Evolutionary conservation across 345 rosid species (phyloP).

Genomic region (Euphorbia pulcherrima): DNA sequence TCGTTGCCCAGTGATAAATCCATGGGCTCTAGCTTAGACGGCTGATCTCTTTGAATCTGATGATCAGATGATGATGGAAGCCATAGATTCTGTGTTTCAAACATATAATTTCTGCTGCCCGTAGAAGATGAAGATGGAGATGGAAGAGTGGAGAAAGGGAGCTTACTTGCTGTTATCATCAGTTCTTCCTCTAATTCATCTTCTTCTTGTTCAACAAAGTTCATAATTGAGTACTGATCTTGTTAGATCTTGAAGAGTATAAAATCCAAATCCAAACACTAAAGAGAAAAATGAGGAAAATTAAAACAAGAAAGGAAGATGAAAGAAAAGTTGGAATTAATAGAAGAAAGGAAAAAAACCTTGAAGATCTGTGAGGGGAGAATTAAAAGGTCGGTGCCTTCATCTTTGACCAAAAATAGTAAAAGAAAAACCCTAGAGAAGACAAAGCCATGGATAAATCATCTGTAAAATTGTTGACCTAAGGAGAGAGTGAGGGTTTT

Average conservation of each 20-base stretch:
- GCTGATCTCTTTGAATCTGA: constrained; percentile 18
- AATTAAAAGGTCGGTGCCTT: constrained; percentile 36
- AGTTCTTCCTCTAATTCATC: constrained; percentile 33
- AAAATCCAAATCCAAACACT: constrained; percentile 18
- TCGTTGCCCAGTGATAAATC: constrained; percentile 47
- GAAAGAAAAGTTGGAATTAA: constrained; percentile 14
- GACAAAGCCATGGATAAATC: constrained; percentile 15
- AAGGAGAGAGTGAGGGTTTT: constrained; percentile 3
- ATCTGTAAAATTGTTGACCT: constrained; percentile 36
- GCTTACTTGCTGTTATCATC: constrained; percentile 16
- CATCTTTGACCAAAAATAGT: constrained; percentile 33
- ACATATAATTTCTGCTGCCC: constrained; percentile 22
- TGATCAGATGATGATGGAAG: constrained; percentile 18
- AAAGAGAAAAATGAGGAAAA: constrained; percentile 15
- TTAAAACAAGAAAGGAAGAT: constrained; percentile 20
- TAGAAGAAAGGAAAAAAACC: not conserved
- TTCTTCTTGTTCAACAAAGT: constrained; percentile 32
- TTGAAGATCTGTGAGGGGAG: constrained; percentile 31
- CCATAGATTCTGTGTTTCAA: constrained; percentile 24
- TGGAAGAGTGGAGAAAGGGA: constrained; percentile 26
- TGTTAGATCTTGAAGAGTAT: constrained; percentile 34
- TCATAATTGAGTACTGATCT: constrained; percentile 32
- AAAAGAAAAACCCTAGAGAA: constrained; percentile 40
- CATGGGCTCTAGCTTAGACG: constrained; percentile 33
- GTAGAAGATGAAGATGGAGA: constrained; percentile 23